A percentile compares a stretch with the other conserved stretches of the same genome.
phyloP scores from a whole-genome alignment of 1,284 basidiomycete genomes.

The Ustilago loliicola region DNA sequence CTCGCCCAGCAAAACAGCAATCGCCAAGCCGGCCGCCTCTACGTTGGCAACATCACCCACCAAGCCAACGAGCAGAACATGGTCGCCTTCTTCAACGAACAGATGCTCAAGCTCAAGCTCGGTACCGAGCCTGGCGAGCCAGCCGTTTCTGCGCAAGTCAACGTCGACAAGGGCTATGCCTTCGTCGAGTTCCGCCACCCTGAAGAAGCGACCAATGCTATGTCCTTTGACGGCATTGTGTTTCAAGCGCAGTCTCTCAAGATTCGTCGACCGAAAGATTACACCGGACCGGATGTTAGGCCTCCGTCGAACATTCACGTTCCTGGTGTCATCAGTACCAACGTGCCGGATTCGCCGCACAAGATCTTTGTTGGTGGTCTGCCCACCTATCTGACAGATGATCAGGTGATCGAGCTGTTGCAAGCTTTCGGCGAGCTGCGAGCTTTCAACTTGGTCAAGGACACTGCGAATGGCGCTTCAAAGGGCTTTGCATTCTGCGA shows the following conservation, averaged over 20 bases:
- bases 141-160: conserved; percentile 91
- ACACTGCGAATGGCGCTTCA: conserved; percentile 76
- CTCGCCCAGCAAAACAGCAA: conserved; percentile 39
- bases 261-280: conserved; percentile 96
- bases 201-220: conserved; percentile 93
- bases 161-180: conserved; percentile 97
- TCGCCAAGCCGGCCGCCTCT: conserved; percentile 91
- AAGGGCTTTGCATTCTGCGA: conserved; percentile 99
- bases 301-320: conserved; percentile 80
- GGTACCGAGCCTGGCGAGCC: conserved; percentile 76
- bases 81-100: conserved; percentile 90
- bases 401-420: conserved; percentile 96
- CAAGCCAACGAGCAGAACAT: conserved; percentile 91
- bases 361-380: conserved; percentile 98
- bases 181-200: conserved; percentile 93
- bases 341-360: conserved; percentile 95
- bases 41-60: conserved; percentile 93
- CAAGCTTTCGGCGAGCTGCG: conserved; percentile 97
- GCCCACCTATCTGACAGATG: conserved; percentile 93
- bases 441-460: conserved; percentile 97
- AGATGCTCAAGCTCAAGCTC: conserved; percentile 86
- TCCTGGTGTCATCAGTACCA: conserved; percentile 91
- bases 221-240: conserved; percentile 96
- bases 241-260: conserved; percentile 92
- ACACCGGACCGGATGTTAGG: conserved; percentile 78